Conservation (phyloP, 192 early-diverging fungal genomes). For the Geranomyces variabilis region DNA sequence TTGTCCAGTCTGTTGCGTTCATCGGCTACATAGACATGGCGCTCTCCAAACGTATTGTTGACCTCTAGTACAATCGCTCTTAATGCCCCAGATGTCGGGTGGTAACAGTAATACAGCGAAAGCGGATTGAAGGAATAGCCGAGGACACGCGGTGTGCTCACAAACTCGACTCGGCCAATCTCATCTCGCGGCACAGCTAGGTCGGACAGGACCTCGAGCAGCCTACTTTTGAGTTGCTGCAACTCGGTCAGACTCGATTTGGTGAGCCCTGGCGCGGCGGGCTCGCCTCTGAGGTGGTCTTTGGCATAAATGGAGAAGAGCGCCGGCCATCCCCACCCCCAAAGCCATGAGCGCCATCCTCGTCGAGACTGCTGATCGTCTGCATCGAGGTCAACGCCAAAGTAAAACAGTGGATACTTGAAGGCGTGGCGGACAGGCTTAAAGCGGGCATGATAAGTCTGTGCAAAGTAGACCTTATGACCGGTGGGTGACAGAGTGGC, state of each 20-base stretch:
- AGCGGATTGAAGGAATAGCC: constrained; percentile 59
- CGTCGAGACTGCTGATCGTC: constrained; percentile 11
- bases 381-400: constrained; percentile 28
- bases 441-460: constrained; percentile 51
- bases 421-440: constrained; percentile 51
- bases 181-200: constrained; percentile 5
- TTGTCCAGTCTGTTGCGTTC: constrained; percentile 20
- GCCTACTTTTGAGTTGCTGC: background rate
- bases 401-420: constrained; percentile 57
- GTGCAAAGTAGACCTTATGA: constrained; percentile 40
- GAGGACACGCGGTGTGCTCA: constrained; percentile 57
- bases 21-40: constrained; percentile 55
- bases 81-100: background rate
- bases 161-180: constrained; percentile 45
- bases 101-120: constrained; percentile 55
- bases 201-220: background rate
- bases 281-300: constrained; percentile 34
- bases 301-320: constrained; percentile 36
- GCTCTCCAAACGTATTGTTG: constrained; percentile 64
- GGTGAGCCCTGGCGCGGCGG: background rate
- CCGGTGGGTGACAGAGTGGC: background rate
- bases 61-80: constrained; percentile 54
- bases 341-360: constrained; percentile 18
- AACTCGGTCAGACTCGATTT: background rate
- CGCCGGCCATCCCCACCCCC: constrained; percentile 19